phyloP scores from a whole-genome alignment of 1,139 yeast species.

The Protomyces gravidus region DNA sequence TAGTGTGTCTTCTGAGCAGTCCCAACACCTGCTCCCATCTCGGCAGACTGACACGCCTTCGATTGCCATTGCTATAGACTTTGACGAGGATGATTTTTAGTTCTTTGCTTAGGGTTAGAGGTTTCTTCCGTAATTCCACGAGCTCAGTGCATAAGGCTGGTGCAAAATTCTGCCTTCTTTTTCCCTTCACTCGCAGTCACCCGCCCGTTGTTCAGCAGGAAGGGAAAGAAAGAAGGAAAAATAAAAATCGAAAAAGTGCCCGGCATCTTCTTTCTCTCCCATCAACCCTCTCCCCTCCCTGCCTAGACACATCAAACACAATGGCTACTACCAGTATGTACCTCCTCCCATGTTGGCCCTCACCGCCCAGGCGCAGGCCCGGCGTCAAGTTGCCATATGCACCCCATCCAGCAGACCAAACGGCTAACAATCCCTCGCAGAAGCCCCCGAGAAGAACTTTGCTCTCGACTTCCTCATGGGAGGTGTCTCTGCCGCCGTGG shows the following conservation, averaged over 20 bases:
- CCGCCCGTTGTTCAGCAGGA: not conserved
- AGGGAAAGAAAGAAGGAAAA: not conserved
- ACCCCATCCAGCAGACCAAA: too few species aligned
- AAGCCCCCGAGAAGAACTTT: conserved; percentile 40
- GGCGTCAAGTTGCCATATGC: too few species aligned
- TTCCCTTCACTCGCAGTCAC: not conserved
- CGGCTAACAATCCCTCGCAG: not conserved
- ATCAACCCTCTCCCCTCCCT: not conserved
- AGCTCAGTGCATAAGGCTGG: too few species aligned
- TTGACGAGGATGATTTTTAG: too few species aligned
- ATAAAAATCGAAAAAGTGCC: not conserved
- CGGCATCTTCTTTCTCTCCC: not conserved
- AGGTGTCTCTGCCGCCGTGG: conserved; percentile 81
- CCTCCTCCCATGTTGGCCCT: not conserved
- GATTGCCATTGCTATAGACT: too few species aligned
- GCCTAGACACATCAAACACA: not conserved
- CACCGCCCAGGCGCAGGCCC: too few species aligned
- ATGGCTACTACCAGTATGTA: conserved; percentile 1
- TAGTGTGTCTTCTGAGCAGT: too few species aligned
- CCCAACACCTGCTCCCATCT: too few species aligned
- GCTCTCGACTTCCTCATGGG: conserved; percentile 66
- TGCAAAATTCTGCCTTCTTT: not conserved
- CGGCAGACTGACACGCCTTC: too few species aligned
- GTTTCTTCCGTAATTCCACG: too few species aligned
- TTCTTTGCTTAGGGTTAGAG: too few species aligned